phyloP scores from a whole-genome alignment of 192 early-diverging fungal genomes.

The Rhizophagus clarus region DNA sequence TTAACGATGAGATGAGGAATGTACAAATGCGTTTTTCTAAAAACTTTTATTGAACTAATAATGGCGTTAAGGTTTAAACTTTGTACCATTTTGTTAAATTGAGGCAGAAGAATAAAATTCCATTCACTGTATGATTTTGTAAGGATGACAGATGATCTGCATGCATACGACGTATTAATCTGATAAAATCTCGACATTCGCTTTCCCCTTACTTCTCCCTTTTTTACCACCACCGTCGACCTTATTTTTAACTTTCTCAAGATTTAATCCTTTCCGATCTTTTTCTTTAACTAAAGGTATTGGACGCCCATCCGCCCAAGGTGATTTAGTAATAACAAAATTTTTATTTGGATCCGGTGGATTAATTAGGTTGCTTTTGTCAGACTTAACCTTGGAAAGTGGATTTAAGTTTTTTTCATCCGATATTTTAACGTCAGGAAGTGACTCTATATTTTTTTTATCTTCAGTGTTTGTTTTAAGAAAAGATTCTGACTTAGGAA shows the following conservation, averaged over 20 bases:
- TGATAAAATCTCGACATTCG: background rate
- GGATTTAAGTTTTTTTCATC: background rate
- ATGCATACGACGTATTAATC: background rate
- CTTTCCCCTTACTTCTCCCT: background rate
- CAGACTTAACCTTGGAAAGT: background rate
- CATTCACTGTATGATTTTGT: no score
- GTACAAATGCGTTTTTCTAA: conserved; percentile 67
- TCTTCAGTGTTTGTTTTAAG: background rate
- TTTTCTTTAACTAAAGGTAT: conserved; percentile 1
- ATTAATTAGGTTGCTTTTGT: background rate
- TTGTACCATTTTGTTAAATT: conserved; percentile 64
- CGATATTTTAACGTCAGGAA: background rate
- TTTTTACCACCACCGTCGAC: background rate
- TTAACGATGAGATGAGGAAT: conserved; percentile 76
- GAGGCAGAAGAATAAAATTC: no score
- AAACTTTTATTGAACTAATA: conserved; percentile 50
- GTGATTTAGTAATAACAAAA: conserved; percentile 16
- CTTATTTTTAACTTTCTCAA: background rate
- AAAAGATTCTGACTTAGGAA: background rate
- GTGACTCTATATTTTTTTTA: background rate
- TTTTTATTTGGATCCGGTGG: background rate
- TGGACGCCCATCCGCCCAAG: conserved; percentile 20
- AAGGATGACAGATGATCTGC: background rate
- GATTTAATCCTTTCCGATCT: conserved; percentile 25
- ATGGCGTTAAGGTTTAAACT: conserved; percentile 75